Evolutionary conservation across 805 yeast species (phyloP), one percentile per base, ranked within the genome.

Genomic region (Candida sithepensis): DNA sequence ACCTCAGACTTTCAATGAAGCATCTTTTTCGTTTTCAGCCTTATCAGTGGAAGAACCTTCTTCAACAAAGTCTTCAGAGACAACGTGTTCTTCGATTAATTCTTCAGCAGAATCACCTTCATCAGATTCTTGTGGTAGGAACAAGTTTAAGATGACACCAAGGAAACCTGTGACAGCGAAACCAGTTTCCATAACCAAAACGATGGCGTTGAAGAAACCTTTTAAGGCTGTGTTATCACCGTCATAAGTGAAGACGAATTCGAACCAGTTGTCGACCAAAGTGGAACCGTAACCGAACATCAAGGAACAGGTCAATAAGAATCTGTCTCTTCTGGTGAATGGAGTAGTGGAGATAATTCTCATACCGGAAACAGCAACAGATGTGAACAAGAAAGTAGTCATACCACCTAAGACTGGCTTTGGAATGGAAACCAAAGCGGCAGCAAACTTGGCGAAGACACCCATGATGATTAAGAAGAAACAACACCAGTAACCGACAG

Each of bases 381-480:
- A 73, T 22, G 79, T 73, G 68, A 77, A 78, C 43, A 78, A 64
- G 67, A 78, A 78, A 13, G 81, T 61, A 23, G 83, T 77, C 96
- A 89, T 88, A 54, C 96, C 96, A 53, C 96, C 97, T 48, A 90
- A 73, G 26, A 84, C 88, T 1, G 94, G 74, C 47, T 73, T 75
- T 38, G 96, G 96, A 59, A 87, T 88, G 32, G 95, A 76, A 24
- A 85, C 88, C 49, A 90, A 74, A n/a, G 96, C 90, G 43, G 94
- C 95, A 34, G 91, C 90, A 64, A 88, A 88, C 67, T 88, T 87
- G 50, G 95, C 76, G 63, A 90, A 86, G 38, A 90, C 68, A 37
- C 97, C 97, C 96, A 90, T 88, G 50, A 90, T 65, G 47, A 90
- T 61, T 54, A 90, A 70, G 73, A 86, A 88, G 72, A 88, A 68